Evolutionary conservation across 2,329 filamentous ascomycete genomes (phyloP), one percentile per base, ranked within the genome.

Genomic region (Hypoxylon sp.): DNA sequence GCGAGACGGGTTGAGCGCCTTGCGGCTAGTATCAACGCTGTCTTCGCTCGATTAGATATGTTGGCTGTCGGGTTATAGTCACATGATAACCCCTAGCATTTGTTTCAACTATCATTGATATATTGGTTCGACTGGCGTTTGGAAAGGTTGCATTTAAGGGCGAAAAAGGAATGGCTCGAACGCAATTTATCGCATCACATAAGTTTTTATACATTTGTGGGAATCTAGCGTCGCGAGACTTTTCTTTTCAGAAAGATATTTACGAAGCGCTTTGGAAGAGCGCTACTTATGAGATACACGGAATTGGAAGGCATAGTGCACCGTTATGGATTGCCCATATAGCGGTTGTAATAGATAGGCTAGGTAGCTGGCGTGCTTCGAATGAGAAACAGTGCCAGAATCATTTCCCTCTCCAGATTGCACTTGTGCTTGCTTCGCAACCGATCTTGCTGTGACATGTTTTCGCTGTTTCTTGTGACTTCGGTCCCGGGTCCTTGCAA

Each of bases 1-100:
- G 81, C 86, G 78, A 83, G 81, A 53, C 82, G 85, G 29, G 82
- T 88, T 53, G 82, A 86, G 75, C 83, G 82, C 70, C 82, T 88
- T 64, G 82, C 82, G 24, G 81, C 78, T 11, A 79, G 76, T 53
- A 69, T 84, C 2, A 77, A 82, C 47, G 72, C 76, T 3, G 77
- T 81, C 10, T 70, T 78, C 26, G 73, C 79, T 37, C 78, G 80
- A 71, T 71, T 84, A 66, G 80, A 83, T 61, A 72, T 75, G 63
- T 71, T 83, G 37, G 78, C 75, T 10, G 62, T 74, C 14, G 77
- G 76, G 3, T 68, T 77, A 72, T 80, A 75, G 73, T 65, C 22
- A 33, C 33, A 26, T 14, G 8, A 55, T 11, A 55, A 3, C 19
- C 48, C 14, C n/a, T n/a, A 3, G 14, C 13, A 26, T 44, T 33